Conservation (phyloP, 148 eudicot genomes). For the Nepenthes gracilis region DNA sequence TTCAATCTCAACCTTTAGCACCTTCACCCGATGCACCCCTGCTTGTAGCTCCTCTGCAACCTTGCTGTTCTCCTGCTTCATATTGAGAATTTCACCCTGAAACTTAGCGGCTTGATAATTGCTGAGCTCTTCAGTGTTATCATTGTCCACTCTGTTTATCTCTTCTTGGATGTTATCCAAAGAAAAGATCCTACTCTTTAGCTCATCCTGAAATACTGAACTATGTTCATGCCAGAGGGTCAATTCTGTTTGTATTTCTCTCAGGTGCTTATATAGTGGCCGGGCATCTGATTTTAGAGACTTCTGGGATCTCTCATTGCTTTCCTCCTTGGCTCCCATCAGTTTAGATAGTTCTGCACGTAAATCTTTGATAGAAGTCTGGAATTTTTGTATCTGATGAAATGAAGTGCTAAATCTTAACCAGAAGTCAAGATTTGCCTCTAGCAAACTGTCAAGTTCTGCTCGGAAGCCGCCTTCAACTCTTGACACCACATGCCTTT, state of each 20-base stretch:
- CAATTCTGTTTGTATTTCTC: conserved; percentile 62
- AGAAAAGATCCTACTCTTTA: conserved; percentile 44
- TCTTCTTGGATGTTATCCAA: conserved; percentile 48
- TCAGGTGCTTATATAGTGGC: conserved; percentile 59
- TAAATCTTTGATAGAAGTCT: conserved; percentile 45
- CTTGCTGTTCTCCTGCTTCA: conserved; percentile 73
- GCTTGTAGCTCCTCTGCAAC: conserved; percentile 51
- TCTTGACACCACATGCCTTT: conserved; percentile 6
- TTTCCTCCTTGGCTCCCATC: conserved; percentile 27
- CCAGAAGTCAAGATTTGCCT: conserved; percentile 78
- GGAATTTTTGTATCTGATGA: conserved; percentile 68
- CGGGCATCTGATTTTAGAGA: conserved; percentile 40
- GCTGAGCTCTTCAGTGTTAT: conserved; percentile 20
- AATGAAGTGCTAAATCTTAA: conserved; percentile 63
- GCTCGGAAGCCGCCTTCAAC: conserved; percentile 43
- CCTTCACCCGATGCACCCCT: conserved; percentile 38
- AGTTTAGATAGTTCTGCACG: conserved; percentile 35
- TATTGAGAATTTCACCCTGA: conserved; percentile 68
- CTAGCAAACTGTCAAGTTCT: conserved; percentile 47
- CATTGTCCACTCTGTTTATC: conserved; percentile 22
- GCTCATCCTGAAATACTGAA: conserved; percentile 47
- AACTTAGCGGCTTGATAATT: conserved; percentile 61
- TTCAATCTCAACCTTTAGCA: conserved; percentile 35
- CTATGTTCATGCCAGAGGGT: conserved; percentile 68
- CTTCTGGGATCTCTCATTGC: conserved; percentile 6